Conservation (phyloP, 768 basidiomycete genomes). For the Mrakia gelida region DNA sequence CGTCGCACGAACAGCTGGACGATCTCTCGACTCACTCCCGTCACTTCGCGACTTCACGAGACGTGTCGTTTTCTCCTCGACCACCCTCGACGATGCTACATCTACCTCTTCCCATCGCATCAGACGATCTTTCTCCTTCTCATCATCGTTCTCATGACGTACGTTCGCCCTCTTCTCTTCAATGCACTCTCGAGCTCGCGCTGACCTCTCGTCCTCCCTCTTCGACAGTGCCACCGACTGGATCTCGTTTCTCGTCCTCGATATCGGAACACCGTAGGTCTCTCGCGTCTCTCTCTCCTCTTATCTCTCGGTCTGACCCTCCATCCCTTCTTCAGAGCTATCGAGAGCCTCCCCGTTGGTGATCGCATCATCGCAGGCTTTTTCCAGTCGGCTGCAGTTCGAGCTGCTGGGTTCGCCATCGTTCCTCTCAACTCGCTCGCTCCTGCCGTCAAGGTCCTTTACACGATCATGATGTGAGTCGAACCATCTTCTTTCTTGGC, state of each 20-base stretch:
- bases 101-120: conserved; percentile 53
- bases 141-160: conserved; percentile 68
- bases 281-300: too few species aligned
- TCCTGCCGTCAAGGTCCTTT: conserved; percentile 76
- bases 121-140: conserved; percentile 87
- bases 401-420: conserved; percentile 81
- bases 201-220: conserved; percentile 4
- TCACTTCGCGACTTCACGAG: conserved; percentile 61
- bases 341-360: conserved; percentile 65
- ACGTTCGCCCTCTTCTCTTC: conserved; percentile 36
- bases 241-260: conserved; percentile 81
- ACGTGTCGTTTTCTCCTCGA: conserved; percentile 88
- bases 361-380: conserved; percentile 67
- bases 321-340: conserved; percentile 41
- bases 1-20: conserved; percentile 58
- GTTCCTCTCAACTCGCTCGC: conserved; percentile 67
- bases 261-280: conserved; percentile 65
- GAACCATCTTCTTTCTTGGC: background rate
- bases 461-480: conserved; percentile 84
- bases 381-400: conserved; percentile 70
- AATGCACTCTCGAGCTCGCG: background rate
- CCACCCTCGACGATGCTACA: conserved; percentile 66
- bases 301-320: background rate
- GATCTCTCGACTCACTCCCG: conserved; percentile 59
- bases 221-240: conserved; percentile 71